Evolutionary conservation across 148 eudicot genomes (phyloP).

Genomic region (Fagopyrum esculentum): DNA sequence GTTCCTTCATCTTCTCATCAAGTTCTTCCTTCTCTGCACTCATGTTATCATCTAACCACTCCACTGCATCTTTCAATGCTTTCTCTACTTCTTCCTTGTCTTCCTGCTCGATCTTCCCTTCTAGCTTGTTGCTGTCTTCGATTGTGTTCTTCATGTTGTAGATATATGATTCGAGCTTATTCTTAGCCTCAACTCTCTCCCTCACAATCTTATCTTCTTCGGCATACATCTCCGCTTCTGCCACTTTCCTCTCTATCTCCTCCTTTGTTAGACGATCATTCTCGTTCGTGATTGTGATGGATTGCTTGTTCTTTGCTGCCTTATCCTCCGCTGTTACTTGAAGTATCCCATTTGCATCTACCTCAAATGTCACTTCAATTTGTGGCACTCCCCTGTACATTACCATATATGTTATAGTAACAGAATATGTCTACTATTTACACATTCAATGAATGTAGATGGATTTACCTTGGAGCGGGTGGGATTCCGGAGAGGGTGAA

Average conservation of each 20-base stretch:
- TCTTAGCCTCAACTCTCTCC: slow-evolving; percentile 49
- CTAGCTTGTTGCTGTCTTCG: slow-evolving; percentile 47
- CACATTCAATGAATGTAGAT: neutral
- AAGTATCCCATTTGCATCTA: slow-evolving; percentile 61
- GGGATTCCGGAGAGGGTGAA: slow-evolving; percentile 60
- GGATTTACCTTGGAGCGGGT: slow-evolving; percentile 67
- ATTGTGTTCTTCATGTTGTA: slow-evolving; percentile 67
- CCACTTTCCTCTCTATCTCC: slow-evolving; percentile 61
- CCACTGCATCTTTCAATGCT: slow-evolving; percentile 56
- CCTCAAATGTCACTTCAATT: slow-evolving; percentile 77
- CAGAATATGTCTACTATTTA: neutral
- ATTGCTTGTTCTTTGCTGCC: slow-evolving; percentile 47
- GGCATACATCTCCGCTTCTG: slow-evolving; percentile 50
- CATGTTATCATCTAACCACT: slow-evolving; percentile 38
- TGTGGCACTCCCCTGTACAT: slow-evolving; percentile 67
- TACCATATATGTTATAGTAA: neutral
- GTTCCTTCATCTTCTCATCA: too few species aligned
- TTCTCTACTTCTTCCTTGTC: slow-evolving; percentile 51
- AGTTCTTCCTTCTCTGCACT: too few species aligned
- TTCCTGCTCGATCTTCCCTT: slow-evolving; percentile 51
- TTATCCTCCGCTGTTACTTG: slow-evolving; percentile 65
- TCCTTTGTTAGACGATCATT: slow-evolving; percentile 56
- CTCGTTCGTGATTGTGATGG: slow-evolving; percentile 61
- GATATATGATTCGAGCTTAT: slow-evolving; percentile 53
- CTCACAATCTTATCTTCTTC: slow-evolving; percentile 64